phyloP scores from a whole-genome alignment of 1,284 basidiomycete genomes.

The Sporisorium graminicola region DNA sequence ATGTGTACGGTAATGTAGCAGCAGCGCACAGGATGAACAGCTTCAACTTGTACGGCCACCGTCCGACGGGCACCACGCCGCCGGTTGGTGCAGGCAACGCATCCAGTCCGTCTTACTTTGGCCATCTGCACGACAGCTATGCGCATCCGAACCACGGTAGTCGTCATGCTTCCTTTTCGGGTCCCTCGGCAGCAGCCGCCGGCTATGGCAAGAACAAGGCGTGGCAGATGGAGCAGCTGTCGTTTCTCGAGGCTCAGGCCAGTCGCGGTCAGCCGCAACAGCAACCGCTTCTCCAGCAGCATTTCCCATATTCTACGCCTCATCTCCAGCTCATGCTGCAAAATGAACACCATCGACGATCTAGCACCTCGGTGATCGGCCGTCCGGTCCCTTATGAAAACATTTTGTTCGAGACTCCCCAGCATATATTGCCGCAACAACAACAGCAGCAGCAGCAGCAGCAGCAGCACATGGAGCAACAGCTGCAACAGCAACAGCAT shows the following conservation, averaged over 20 bases:
- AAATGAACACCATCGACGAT: constrained; percentile 19
- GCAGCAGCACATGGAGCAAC: constrained; percentile 18
- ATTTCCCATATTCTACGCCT: not conserved
- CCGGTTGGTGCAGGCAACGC: constrained; percentile 18
- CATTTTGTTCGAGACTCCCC: constrained; percentile 21
- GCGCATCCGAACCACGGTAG: constrained; percentile 12
- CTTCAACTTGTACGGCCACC: constrained; percentile 44
- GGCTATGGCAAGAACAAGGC: constrained; percentile 57
- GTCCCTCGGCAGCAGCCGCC: constrained; percentile 24
- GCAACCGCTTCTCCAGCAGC: constrained; percentile 24
- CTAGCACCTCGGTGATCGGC: constrained; percentile 23
- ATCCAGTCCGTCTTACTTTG: constrained; percentile 19
- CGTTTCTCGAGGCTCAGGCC: constrained; percentile 52
- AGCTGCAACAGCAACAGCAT: constrained; percentile 22
- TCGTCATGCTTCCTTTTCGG: constrained; percentile 38
- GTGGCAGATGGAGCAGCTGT: constrained; percentile 62
- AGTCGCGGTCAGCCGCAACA: constrained; percentile 29
- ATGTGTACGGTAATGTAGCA: constrained; percentile 9
- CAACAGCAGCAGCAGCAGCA: not conserved
- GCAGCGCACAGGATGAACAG: constrained; percentile 29
- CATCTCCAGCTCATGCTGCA: constrained; percentile 5
- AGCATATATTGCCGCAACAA: constrained; percentile 4
- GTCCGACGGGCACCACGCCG: constrained; percentile 23
- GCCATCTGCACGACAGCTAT: constrained; percentile 16
- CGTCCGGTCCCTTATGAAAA: constrained; percentile 29